These are phyloP conservation scores for Golubevia pallescens DNA, from an alignment of 1,284 basidiomycete genomes.

Conservation along the genomic window DNA sequence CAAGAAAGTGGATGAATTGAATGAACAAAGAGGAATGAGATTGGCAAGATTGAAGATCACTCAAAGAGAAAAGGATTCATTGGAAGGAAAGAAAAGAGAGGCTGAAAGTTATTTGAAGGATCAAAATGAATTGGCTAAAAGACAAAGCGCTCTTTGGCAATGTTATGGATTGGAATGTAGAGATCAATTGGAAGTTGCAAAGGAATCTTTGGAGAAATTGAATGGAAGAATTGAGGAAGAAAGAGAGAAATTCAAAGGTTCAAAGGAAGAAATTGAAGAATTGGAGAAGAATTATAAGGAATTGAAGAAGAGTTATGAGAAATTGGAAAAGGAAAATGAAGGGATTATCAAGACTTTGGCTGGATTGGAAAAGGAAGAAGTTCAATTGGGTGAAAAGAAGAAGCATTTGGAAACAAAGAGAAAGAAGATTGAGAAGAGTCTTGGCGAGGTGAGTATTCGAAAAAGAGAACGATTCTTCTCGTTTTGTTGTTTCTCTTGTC, in stretches of 20 bases:
- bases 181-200: slow-evolving; percentile 30
- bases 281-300: slow-evolving; percentile 40
- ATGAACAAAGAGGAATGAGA: slow-evolving; percentile 53
- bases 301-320: slow-evolving; percentile 28
- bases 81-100: slow-evolving; percentile 23
- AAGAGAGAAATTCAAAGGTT: slow-evolving; percentile 42
- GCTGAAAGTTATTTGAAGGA: slow-evolving; percentile 34
- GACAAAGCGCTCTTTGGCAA: slow-evolving; percentile 55
- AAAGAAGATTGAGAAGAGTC: slow-evolving; percentile 53
- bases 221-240: slow-evolving; percentile 25
- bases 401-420: slow-evolving; percentile 59
- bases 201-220: slow-evolving; percentile 32
- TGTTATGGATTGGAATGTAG: slow-evolving; percentile 35
- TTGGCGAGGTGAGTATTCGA: slow-evolving; percentile 22
- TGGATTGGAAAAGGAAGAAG: slow-evolving; percentile 48
- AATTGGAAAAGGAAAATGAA: slow-evolving; percentile 30
- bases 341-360: slow-evolving; percentile 43
- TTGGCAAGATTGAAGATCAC: slow-evolving; percentile 61
- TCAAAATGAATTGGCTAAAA: slow-evolving; percentile 51
- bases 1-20: slow-evolving; percentile 54
- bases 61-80: slow-evolving; percentile 55
- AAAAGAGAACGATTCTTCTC: no score
- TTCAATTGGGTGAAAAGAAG: slow-evolving; percentile 53
- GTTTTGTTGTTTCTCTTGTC: background rate
- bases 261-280: slow-evolving; percentile 36